Conservation (phyloP, 1,284 basidiomycete species). For the Kwoniella shivajii region DNA sequence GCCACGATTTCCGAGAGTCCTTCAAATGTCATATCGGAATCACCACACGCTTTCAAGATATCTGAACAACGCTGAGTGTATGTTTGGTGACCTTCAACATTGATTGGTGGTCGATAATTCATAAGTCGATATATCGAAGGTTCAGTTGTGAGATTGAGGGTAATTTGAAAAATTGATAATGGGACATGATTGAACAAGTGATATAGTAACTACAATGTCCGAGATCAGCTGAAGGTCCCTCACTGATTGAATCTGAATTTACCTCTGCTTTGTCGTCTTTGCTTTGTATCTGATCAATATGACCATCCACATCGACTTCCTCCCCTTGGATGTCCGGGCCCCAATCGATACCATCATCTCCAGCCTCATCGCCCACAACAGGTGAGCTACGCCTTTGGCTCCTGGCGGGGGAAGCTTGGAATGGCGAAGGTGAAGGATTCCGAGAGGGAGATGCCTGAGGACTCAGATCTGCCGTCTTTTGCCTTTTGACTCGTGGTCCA, state of each 20-base stretch:
- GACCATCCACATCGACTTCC: constrained; percentile 2
- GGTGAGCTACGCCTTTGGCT: constrained; percentile 11
- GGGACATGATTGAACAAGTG: constrained; percentile 38
- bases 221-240: constrained; percentile 5
- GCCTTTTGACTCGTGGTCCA: constrained; percentile 27
- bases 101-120: constrained; percentile 19
- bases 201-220: constrained; percentile 31
- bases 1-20: constrained; percentile 12
- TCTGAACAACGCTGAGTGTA: constrained; percentile 14
- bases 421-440: constrained; percentile 9
- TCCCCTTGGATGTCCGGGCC: background rate
- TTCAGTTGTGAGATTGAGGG: constrained; percentile 9
- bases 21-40: constrained; percentile 11
- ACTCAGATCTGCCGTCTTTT: constrained; percentile 29
- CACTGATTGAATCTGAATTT: background rate
- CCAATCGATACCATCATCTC: constrained; percentile 9
- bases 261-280: constrained; percentile 26
- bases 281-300: background rate
- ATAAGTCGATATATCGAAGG: constrained; percentile 39
- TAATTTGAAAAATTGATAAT: constrained; percentile 23
- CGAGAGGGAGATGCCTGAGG: constrained; percentile 21
- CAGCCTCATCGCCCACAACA: background rate
- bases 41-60: constrained; percentile 25
- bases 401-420: constrained; percentile 6
- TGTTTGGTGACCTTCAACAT: background rate